Evolutionary conservation across 129 eudicot species (phyloP).

Genomic region (Helichrysum umbraculigerum): DNA sequence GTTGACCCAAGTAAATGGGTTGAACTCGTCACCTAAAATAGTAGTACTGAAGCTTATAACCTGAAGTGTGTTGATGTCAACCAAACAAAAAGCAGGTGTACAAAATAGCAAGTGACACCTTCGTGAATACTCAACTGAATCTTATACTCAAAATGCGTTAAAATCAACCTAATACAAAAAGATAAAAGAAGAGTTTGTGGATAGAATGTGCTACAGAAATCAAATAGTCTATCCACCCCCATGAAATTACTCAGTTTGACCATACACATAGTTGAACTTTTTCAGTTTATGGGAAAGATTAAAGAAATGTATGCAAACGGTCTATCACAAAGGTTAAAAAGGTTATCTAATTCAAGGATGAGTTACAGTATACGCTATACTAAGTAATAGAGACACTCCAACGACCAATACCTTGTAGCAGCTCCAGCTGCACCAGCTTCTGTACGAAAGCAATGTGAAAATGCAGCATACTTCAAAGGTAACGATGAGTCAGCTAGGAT

Average conservation of each 20-base stretch:
- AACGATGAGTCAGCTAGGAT: conserved; percentile 70
- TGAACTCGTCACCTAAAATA: background rate
- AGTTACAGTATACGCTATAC: too few species aligned
- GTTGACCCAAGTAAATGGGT: background rate
- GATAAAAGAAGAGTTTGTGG: background rate
- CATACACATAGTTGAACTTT: background rate
- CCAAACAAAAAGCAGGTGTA: background rate
- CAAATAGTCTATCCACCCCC: background rate
- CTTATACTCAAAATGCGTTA: background rate
- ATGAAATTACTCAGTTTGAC: background rate
- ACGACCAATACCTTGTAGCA: conserved; percentile 68
- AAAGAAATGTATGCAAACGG: background rate
- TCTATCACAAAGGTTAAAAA: background rate
- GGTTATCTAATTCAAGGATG: background rate
- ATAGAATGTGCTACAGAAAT: background rate
- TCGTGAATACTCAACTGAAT: background rate
- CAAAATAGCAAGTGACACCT: background rate
- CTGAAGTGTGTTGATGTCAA: background rate
- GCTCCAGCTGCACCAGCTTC: conserved; percentile 99
- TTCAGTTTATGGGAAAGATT: too few species aligned
- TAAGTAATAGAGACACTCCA: background rate
- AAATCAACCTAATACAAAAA: background rate
- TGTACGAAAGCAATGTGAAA: conserved; percentile 95
- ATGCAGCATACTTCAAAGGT: conserved; percentile 86
- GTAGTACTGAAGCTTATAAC: background rate